Percentiles rank a stretch among this genome's conserved stretches.
These are phyloP conservation scores for Powellomyces hirtus DNA, from an alignment of 192 early-diverging fungal genomes.

Conservation along the genomic window DNA sequence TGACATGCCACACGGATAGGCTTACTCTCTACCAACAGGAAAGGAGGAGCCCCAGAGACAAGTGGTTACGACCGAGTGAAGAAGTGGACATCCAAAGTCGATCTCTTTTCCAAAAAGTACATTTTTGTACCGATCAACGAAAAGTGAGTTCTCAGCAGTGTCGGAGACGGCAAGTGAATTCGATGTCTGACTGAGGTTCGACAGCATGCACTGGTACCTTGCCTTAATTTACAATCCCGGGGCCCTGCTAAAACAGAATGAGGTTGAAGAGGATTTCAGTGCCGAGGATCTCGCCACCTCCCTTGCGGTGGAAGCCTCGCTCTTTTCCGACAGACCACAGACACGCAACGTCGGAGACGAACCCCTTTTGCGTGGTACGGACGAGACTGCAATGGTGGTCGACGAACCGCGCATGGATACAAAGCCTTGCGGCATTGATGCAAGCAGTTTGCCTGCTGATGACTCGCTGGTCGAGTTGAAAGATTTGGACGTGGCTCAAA, in stretches of 20 bases:
- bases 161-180: background rate
- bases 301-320: background rate
- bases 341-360: too few relatives aligned
- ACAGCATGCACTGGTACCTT: conserved; percentile 80
- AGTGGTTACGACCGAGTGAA: conserved; percentile 64
- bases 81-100: conserved; percentile 73
- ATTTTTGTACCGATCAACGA: conserved; percentile 88
- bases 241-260: conserved; percentile 19
- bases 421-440: too few relatives aligned
- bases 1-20: background rate
- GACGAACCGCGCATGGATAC: too few relatives aligned
- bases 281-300: background rate
- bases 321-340: too few relatives aligned
- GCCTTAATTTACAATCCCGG: conserved; percentile 76
- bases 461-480: too few relatives aligned
- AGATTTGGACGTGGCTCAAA: too few relatives aligned
- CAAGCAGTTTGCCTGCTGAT: too few relatives aligned
- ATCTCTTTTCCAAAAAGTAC: conserved; percentile 74
- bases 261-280: background rate
- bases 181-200: conserved; percentile 21
- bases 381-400: too few relatives aligned
- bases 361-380: too few relatives aligned
- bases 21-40: conserved; percentile 11
- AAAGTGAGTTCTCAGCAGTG: conserved; percentile 47
- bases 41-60: conserved; percentile 23